Evolutionary conservation across 805 yeast genomes (phyloP), one percentile per base, ranked within the genome.

Genomic region (Pichia cabralensis): DNA sequence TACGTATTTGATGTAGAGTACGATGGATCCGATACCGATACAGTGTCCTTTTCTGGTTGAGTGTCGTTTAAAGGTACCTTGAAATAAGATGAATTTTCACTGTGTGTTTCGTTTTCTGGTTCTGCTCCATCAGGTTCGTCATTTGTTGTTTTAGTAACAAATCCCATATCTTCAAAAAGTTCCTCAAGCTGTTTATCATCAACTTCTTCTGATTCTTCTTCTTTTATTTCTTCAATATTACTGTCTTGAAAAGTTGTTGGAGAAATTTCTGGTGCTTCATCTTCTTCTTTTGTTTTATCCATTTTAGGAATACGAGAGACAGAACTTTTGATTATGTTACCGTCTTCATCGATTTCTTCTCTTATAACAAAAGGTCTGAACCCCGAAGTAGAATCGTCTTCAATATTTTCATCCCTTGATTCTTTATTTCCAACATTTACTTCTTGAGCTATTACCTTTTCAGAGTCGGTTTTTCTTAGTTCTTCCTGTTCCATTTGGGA

Each of bases 281-380:
- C 8, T 10, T 19, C 34, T 23, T 28, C 31, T n/a, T 29, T 30
- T 19, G 28, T 32, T 18, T 29, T 44, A 6, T 25, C 22, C 27
- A 50, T 43, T 18, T 47, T 42, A 8, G 53, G 48, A 19, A 58
- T 46, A 17, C 64, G 59, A 1, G 66, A 65, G 24, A 37, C 28
- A 50, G 59, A 7, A 62, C 65, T n/a, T 26, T 48, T 52, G 3
- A 80, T 50, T 2, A 81, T 63, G 42, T 81, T 77, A 0, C 81
- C 95, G 18, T 79, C 76, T 2, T 81, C 94, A 54, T 86, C 94
- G 16, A 86, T 52, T 33, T 74, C 80, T 48, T 86, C 96, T 35
- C 74, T 64, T 16, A 85, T 84, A 39, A 82, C 89, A 69, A 81
- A 73, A n/a, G 39, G 48, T 35, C 22, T 43, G 39, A 31, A 67